A percentile compares a stretch with the other conserved stretches of the same genome.
These are phyloP conservation scores for Apiotrichum mycotoxinovorans DNA, from an alignment of 1,284 basidiomycete species.

Conservation along the genomic window DNA sequence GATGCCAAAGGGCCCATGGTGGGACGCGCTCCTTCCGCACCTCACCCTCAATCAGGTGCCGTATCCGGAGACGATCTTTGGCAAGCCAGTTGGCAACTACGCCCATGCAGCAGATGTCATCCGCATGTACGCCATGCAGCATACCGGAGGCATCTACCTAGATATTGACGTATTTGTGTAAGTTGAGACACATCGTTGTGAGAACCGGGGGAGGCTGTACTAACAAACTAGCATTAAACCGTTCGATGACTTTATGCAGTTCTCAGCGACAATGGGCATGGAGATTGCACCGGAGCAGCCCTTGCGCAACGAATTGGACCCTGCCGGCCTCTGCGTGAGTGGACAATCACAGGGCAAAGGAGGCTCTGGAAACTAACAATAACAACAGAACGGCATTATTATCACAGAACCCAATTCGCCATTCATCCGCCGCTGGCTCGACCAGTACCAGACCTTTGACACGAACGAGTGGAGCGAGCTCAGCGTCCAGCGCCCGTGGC, in stretches of 20 bases:
- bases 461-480: slow-evolving; percentile 49
- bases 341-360: neutral
- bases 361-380: neutral
- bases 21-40: no score
- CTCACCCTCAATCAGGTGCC: no score
- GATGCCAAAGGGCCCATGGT: no score
- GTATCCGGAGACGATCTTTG: slow-evolving; percentile 26
- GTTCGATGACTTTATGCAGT: slow-evolving; percentile 44
- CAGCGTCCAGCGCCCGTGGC: slow-evolving; percentile 47
- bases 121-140: slow-evolving; percentile 43
- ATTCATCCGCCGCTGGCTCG: slow-evolving; percentile 51
- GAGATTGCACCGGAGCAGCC: slow-evolving; percentile 44
- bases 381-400: slow-evolving; percentile 50
- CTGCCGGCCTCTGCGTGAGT: slow-evolving; percentile 34
- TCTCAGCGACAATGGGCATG: slow-evolving; percentile 51
- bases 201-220: no score
- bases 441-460: slow-evolving; percentile 50
- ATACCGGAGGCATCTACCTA: slow-evolving; percentile 53
- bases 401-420: slow-evolving; percentile 47
- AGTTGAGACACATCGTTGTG: no score
- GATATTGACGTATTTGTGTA: slow-evolving; percentile 52
- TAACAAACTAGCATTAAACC: slow-evolving; percentile 26
- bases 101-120: slow-evolving; percentile 49
- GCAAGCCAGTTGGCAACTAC: slow-evolving; percentile 41
- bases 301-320: slow-evolving; percentile 35